phyloP scores from a whole-genome alignment of 2,329 filamentous ascomycete species.

The Diaporthe longicolla region DNA sequence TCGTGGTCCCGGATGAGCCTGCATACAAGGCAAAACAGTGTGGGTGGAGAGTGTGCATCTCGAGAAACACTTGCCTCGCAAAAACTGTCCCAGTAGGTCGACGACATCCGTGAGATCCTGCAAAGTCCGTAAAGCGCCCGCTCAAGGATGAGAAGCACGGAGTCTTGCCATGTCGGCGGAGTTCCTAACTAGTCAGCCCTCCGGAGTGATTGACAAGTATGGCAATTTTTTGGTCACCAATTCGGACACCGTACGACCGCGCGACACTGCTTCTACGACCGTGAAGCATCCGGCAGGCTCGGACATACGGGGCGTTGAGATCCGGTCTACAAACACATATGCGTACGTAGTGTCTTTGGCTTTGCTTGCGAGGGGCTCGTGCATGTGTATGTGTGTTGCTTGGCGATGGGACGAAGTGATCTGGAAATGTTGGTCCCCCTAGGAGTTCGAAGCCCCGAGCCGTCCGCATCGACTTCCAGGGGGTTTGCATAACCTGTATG shows the following conservation, averaged over 20 bases:
- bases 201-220: neutral
- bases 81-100: neutral
- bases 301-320: neutral
- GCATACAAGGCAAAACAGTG: neutral
- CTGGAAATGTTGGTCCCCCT: neutral
- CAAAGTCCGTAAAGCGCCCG: neutral
- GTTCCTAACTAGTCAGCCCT: neutral
- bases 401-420: neutral
- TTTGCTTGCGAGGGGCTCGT: neutral
- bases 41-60: neutral
- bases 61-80: neutral
- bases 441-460: neutral
- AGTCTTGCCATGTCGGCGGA: neutral
- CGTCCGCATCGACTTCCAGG: neutral
- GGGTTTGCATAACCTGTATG: neutral
- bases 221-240: neutral
- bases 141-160: neutral
- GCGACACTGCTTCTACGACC: neutral
- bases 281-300: neutral
- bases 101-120: neutral
- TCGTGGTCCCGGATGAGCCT: neutral
- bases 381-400: neutral
- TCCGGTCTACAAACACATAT: neutral
- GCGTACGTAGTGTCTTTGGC: neutral
- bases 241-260: neutral